These are phyloP conservation scores for Cercospora zeina DNA, from an alignment of 2,329 filamentous ascomycete species.

Conservation along the genomic window DNA sequence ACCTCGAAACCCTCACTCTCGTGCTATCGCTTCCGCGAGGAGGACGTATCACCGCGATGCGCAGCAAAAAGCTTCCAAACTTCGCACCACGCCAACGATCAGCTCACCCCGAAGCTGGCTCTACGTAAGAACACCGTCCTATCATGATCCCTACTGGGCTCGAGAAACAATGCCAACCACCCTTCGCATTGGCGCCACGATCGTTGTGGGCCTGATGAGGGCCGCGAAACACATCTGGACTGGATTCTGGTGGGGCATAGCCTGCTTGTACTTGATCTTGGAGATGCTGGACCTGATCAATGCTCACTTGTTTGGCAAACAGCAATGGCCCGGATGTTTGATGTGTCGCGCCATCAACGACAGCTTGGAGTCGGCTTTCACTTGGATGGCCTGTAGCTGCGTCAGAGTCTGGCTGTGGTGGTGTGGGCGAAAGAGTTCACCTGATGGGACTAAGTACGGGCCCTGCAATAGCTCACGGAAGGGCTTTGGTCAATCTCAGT, in stretches of 20 bases:
- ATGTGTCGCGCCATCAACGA: background rate
- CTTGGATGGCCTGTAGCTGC: background rate
- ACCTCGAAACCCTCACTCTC: background rate
- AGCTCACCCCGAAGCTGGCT: background rate
- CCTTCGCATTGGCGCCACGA: background rate
- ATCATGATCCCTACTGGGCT: background rate
- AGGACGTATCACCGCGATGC: background rate
- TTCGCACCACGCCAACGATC: background rate
- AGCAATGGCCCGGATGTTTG: background rate
- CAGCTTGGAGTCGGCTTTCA: background rate
- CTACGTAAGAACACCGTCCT: background rate
- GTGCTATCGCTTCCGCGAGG: background rate
- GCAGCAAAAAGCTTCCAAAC: background rate
- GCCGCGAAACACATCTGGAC: background rate
- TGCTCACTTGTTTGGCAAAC: background rate
- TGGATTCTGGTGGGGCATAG: background rate
- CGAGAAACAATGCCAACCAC: slow-evolving; percentile 2
- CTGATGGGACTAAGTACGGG: background rate
- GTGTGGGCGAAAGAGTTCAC: background rate
- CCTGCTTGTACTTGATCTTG: background rate
- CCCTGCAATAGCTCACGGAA: too few relatives aligned
- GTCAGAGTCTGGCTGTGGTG: background rate
- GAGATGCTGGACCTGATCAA: slow-evolving; percentile 3
- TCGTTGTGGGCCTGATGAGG: background rate
- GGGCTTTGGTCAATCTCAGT: too few relatives aligned